Evolutionary conservation across 2,329 filamentous ascomycete genomes (phyloP), one percentile per base, ranked within the genome.

Genomic region (Trichoderma citrinoviride): DNA sequence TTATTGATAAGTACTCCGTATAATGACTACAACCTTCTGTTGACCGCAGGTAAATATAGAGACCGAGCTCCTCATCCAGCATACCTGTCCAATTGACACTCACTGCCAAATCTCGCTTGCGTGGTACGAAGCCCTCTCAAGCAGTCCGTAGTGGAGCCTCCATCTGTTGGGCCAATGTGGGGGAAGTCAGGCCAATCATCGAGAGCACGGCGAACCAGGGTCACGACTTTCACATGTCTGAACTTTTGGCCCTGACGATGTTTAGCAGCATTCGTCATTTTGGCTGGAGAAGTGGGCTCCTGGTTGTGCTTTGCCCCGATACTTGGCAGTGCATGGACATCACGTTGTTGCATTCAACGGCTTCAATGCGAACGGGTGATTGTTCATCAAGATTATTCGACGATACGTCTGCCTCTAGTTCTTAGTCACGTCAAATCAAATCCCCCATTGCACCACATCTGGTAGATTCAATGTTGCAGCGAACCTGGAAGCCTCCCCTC

Each of bases 91-190:
- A n/a, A 52, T 56, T 12, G 40, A 15, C 43, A 14, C 21, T 17
- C 15, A 40, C 19, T 6, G 5, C 12, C n/a, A 41, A 61, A 61
- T 53, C 58, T 61, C 58, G 58, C 49, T 62, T 62, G 40, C 46
- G 60, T 54, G 60, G 40, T 46, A 25, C 33, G 41, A 62, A 62
- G 27, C 60, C 60, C 49, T 54, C 43, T 58, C 41, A 43, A 58
- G 55, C 21, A 56, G 7, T 27, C 40, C 23, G 29, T 25, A 37
- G 60, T 44, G 60, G 52, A 43, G 61, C 21, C 3, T 56, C 43
- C 21, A 56, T 64, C 52, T 64, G 61, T 64, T 64, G 61, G 61
- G 61, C 49, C 54, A 44, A 41, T 56, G 61, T 64, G 61, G 61
- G 44, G 33, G 43, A 7, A 7, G 5, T 10, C 8, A 3, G 37